Conservation (phyloP, 1,139 yeast genomes). For the Pichia sp. region DNA sequence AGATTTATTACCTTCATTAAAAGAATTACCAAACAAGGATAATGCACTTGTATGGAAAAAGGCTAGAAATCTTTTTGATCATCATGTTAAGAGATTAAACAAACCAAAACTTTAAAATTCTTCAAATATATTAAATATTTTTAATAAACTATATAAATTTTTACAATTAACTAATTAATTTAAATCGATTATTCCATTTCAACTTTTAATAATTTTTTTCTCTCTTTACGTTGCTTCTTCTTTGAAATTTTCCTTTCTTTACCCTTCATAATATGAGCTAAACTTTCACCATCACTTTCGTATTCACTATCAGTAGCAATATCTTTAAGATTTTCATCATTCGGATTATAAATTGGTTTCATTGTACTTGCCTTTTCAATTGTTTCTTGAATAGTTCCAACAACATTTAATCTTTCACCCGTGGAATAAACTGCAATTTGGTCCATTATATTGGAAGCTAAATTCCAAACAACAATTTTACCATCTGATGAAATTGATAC, state of each 20-base stretch:
- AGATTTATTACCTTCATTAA: constrained; percentile 82
- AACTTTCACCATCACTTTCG: constrained; percentile 50
- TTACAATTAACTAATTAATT: not conserved
- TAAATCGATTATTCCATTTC: constrained; percentile 41
- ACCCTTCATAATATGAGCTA: constrained; percentile 41
- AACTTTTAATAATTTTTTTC: constrained; percentile 43
- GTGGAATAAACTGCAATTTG: constrained; percentile 88
- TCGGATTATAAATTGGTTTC: constrained; percentile 51
- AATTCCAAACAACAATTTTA: constrained; percentile 84
- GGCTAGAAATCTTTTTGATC: constrained; percentile 76
- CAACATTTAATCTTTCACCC: constrained; percentile 88
- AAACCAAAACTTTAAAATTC: constrained; percentile 19
- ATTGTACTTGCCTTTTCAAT: constrained; percentile 69
- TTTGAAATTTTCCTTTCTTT: constrained; percentile 37
- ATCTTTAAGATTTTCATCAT: constrained; percentile 19
- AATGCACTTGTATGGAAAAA: constrained; percentile 86
- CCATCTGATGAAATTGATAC: constrained; percentile 92
- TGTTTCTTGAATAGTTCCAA: constrained; percentile 67
- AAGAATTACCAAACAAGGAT: constrained; percentile 74
- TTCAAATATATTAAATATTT: no score
- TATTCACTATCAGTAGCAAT: constrained; percentile 56
- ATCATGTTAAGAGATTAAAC: constrained; percentile 66
- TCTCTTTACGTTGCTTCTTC: constrained; percentile 40
- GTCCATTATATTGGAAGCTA: constrained; percentile 58
- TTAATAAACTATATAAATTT: no score